phyloP scores from a whole-genome alignment of 192 early-diverging fungal genomes.

The Mortierella antarctica region DNA sequence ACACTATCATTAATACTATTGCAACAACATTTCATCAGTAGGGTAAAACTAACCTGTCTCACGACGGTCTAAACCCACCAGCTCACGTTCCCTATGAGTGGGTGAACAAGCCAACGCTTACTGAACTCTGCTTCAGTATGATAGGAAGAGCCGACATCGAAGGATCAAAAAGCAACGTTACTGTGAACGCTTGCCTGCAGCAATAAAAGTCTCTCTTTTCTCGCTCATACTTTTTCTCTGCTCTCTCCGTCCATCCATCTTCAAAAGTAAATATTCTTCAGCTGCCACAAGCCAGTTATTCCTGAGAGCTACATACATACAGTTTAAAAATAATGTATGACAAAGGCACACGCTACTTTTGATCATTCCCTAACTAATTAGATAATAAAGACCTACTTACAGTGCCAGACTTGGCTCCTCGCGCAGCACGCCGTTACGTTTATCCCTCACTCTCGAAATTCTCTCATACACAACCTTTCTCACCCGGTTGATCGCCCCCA shows the following conservation, averaged over 20 bases:
- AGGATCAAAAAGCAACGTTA: conserved; percentile 1
- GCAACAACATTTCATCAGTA: conserved; percentile 77
- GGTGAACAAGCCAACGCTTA: too few species aligned
- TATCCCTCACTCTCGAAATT: conserved; percentile 35
- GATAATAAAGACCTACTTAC: conserved; percentile 8
- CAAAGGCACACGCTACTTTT: conserved; percentile 10
- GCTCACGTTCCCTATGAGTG: too few species aligned
- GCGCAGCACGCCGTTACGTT: conserved; percentile 22
- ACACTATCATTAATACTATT: too few species aligned
- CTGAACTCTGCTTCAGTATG: too few species aligned
- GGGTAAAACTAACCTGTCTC: conserved; percentile 95
- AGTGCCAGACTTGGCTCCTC: conserved; percentile 20
- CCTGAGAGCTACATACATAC: neutral
- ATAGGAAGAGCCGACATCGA: too few species aligned
- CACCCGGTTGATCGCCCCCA: conserved; percentile 28
- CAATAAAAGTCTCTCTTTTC: too few species aligned
- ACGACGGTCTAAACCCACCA: conserved; percentile 94
- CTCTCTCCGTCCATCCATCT: too few species aligned
- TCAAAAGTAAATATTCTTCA: neutral
- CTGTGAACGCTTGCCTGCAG: neutral
- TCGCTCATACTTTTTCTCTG: too few species aligned
- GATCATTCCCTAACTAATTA: conserved; percentile 13
- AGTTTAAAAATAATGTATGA: conserved; percentile 10
- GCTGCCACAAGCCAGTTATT: conserved; percentile 1
- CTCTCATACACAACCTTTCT: conserved; percentile 48